Evolutionary conservation across 495 filamentous ascomycete species (phyloP).

Genomic region (Daldinia childiae): DNA sequence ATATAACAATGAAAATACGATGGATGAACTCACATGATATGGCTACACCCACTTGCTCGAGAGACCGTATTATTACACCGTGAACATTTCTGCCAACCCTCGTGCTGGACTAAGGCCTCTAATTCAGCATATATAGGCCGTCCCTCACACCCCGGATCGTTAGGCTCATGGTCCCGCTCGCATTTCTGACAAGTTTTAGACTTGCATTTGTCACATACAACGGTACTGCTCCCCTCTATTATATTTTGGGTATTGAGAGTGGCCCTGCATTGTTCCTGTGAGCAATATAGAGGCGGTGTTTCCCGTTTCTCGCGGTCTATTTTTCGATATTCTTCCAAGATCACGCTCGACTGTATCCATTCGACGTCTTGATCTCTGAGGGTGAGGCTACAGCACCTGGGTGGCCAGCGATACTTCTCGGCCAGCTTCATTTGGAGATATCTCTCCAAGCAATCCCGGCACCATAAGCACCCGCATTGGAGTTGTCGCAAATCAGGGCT

Average conservation of each 20-base stretch:
- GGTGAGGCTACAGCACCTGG: not conserved
- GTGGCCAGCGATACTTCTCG: conserved; percentile 8
- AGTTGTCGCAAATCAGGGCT: not conserved
- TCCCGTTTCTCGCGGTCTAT: not conserved
- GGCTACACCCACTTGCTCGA: conserved; percentile 3
- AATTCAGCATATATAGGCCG: not conserved
- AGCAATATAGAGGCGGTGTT: conserved; percentile 9
- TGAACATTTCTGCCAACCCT: conserved; percentile 13
- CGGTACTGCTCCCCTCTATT: not conserved
- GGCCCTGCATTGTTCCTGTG: conserved; percentile 10
- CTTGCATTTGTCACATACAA: conserved; percentile 20
- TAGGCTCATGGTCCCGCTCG: conserved; percentile 2
- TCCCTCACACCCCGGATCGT: not conserved
- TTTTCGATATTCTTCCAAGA: not conserved
- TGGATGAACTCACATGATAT: conserved; percentile 15
- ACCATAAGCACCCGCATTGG: conserved; percentile 12
- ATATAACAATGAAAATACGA: not conserved
- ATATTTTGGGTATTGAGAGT: not conserved
- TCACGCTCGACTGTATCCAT: not conserved
- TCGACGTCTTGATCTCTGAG: not conserved
- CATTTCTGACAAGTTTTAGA: conserved; percentile 19
- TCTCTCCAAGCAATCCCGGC: conserved; percentile 1
- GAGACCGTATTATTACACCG: conserved; percentile 5
- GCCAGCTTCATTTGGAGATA: not conserved
- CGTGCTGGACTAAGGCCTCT: not conserved